Evolutionary conservation across 2,329 filamentous ascomycete species (phyloP).

Genomic region (Pseudopyricularia cyperi): DNA sequence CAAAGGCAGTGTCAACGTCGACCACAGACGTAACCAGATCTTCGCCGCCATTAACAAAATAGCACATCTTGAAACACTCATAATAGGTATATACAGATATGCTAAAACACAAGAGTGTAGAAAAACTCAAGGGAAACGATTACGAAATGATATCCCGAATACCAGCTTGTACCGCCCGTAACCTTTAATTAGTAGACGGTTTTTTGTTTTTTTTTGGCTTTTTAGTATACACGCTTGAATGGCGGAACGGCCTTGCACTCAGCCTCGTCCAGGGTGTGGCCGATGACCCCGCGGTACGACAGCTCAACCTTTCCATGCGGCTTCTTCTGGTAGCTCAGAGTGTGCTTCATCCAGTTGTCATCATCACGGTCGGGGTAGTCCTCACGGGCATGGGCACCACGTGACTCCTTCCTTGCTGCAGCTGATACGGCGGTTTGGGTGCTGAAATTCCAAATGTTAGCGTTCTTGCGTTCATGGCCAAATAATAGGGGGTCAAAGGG

Average conservation of each 20-base stretch:
- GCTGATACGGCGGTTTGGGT: conserved; percentile 85
- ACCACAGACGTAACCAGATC: too few species aligned
- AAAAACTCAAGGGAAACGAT: neutral
- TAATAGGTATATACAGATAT: neutral
- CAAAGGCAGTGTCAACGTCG: too few species aligned
- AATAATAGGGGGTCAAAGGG: neutral
- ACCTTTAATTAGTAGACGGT: neutral
- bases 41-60: neutral
- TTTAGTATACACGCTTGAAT: conserved; percentile 86
- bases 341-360: conserved; percentile 99
- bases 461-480: neutral
- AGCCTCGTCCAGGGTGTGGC: conserved; percentile 76
- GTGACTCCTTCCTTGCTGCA: conserved; percentile 90
- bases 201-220: neutral
- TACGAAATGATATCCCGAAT: neutral
- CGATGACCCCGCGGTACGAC: conserved; percentile 71
- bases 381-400: conserved; percentile 93
- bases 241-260: conserved; percentile 95
- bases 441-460: conserved; percentile 25
- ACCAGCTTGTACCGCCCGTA: neutral
- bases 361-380: conserved; percentile 95
- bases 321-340: conserved; percentile 86
- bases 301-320: conserved; percentile 81
- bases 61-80: neutral
- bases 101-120: neutral